Conservation (phyloP, 78 protist species). For the Tieghemostelium lacteum region DNA sequence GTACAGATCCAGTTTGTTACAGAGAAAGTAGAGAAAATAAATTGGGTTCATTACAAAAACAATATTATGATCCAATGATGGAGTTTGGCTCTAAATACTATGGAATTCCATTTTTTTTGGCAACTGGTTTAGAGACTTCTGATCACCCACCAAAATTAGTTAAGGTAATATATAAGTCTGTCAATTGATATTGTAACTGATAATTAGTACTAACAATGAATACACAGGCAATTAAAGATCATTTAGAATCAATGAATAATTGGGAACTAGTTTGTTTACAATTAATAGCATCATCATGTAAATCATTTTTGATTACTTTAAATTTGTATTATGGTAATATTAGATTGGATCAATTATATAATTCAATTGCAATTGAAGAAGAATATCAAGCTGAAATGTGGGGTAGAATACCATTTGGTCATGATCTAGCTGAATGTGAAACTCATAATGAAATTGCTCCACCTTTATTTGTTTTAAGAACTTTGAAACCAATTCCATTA, state of each 20-base stretch:
- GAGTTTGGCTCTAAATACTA: conserved; percentile 30
- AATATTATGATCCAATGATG: conserved; percentile 18
- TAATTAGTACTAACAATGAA: not conserved
- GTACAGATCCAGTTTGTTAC: conserved; percentile 61
- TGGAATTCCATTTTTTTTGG: conserved; percentile 27
- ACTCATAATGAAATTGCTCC: conserved; percentile 67
- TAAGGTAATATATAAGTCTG: conserved; percentile 15
- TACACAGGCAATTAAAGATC: conserved; percentile 11
- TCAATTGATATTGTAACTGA: not conserved
- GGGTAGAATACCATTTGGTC: conserved; percentile 79
- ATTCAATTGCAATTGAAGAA: conserved; percentile 54
- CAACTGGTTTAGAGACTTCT: conserved; percentile 28
- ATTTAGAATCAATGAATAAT: conserved; percentile 53
- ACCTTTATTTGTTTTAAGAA: conserved; percentile 50
- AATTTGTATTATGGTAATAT: conserved; percentile 22
- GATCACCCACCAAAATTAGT: conserved; percentile 45
- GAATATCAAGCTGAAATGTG: conserved; percentile 58
- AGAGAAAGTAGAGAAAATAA: conserved; percentile 30
- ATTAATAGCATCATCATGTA: conserved; percentile 20
- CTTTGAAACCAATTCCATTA: conserved; percentile 38
- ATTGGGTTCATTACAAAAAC: conserved; percentile 26
- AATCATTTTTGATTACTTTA: conserved; percentile 39
- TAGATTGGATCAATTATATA: conserved; percentile 42
- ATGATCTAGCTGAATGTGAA: conserved; percentile 73
- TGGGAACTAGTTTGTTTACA: conserved; percentile 57